A percentile compares a stretch with the other conserved stretches of the same genome.
These are phyloP conservation scores for Apophysomyces elegans DNA, from an alignment of 371 early-diverging fungal genomes.

Conservation along the genomic window DNA sequence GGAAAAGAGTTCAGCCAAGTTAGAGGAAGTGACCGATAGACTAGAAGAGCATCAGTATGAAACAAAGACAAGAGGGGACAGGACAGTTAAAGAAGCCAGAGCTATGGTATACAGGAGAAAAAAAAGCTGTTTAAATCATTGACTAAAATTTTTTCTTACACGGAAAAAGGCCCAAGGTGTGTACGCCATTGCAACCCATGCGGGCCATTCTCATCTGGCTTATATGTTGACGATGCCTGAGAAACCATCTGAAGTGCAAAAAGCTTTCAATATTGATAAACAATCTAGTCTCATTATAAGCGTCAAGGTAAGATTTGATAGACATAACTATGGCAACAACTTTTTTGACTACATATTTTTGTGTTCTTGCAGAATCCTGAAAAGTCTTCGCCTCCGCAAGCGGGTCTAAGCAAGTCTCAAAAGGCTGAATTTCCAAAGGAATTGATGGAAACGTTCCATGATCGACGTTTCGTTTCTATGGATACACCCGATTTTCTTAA, in stretches of 20 bases:
- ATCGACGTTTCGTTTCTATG: conserved; percentile 39
- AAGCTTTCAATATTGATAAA: conserved; percentile 50
- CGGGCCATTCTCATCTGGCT: conserved; percentile 39
- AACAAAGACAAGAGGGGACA: conserved; percentile 48
- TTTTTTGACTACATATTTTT: background rate
- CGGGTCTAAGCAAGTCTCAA: conserved; percentile 31
- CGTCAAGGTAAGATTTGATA: conserved; percentile 40
- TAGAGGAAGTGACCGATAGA: conserved; percentile 26
- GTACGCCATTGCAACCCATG: conserved; percentile 32
- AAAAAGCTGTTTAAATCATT: background rate
- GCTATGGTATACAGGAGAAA: conserved; percentile 28
- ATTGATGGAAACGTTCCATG: conserved; percentile 28
- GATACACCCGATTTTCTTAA: conserved; percentile 40
- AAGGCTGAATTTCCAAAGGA: conserved; percentile 32
- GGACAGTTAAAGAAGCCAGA: conserved; percentile 35
- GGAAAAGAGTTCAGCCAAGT: conserved; percentile 27
- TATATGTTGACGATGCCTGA: conserved; percentile 44
- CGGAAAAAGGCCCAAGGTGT: conserved; percentile 34
- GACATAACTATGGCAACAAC: background rate
- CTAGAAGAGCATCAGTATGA: conserved; percentile 40
- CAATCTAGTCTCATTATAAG: conserved; percentile 51
- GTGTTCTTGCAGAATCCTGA: conserved; percentile 26
- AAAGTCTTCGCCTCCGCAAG: conserved; percentile 21
- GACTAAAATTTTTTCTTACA: background rate
- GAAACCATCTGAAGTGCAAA: conserved; percentile 44